Percentiles rank a stretch among this genome's conserved stretches.
phyloP scores from a whole-genome alignment of 1,284 basidiomycete genomes.

The Cerioporus squamosus region DNA sequence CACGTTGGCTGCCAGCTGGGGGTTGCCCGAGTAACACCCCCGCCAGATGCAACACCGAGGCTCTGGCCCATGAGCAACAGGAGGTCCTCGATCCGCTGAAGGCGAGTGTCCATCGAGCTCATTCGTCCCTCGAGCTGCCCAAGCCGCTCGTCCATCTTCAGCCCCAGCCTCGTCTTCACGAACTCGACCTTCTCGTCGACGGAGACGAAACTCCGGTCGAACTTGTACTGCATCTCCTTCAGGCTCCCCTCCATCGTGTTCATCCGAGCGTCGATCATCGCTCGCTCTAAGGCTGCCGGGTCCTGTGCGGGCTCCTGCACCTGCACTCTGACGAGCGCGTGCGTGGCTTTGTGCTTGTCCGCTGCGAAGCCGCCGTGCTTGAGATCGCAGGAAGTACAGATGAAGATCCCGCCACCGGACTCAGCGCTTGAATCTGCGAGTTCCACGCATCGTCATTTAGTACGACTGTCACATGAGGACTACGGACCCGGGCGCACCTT shows the following conservation, averaged over 20 bases:
- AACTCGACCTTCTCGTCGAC: neutral
- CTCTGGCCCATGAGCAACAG: neutral
- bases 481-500: neutral
- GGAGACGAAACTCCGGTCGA: neutral
- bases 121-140: neutral
- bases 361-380: neutral
- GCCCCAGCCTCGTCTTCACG: neutral
- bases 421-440: too few relatives aligned
- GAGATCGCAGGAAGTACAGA: neutral
- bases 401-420: neutral
- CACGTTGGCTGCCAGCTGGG: too few relatives aligned
- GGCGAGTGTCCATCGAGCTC: neutral
- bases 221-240: neutral
- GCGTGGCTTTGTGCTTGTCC: neutral
- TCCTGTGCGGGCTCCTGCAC: neutral
- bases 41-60: neutral
- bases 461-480: too few relatives aligned
- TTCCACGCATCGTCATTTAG: neutral
- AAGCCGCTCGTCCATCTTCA: neutral
- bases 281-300: neutral
- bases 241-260: neutral
- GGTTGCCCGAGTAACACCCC: too few relatives aligned
- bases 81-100: neutral
- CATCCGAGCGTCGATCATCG: neutral
- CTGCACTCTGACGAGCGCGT: conserved; percentile 10